A percentile compares a stretch with the other conserved stretches of the same genome.
Conservation (phyloP, 805 yeast species). For the Nakazawaea ernobii region DNA sequence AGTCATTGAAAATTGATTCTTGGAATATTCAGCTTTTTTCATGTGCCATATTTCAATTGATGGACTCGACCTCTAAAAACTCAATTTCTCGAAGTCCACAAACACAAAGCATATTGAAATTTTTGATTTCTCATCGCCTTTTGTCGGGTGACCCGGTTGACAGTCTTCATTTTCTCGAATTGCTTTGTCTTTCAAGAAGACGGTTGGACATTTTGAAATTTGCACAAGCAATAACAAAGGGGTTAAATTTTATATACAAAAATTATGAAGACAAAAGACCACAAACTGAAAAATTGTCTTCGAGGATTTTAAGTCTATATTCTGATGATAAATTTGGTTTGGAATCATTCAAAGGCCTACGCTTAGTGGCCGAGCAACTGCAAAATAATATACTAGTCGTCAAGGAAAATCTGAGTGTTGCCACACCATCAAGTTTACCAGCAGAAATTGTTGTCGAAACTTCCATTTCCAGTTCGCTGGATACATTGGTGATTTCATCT, state of each 20-base stretch:
- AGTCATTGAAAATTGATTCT: conserved; percentile 1
- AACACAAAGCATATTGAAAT: not conserved
- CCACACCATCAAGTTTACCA: no score
- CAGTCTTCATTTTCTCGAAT: not conserved
- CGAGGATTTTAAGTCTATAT: not conserved
- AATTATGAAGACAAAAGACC: not conserved
- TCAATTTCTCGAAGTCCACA: not conserved
- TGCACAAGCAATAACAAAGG: not conserved
- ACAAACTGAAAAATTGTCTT: not conserved
- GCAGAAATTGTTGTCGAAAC: no score
- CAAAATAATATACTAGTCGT: not conserved
- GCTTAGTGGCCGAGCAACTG: not conserved
- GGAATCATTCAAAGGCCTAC: not conserved
- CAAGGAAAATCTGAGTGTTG: no score
- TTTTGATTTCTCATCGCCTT: not conserved
- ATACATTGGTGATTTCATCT: not conserved
- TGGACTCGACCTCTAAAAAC: conserved; percentile 1
- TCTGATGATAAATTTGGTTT: not conserved
- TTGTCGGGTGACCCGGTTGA: not conserved
- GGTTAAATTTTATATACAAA: not conserved
- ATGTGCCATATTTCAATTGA: not conserved
- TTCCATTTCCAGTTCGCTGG: not conserved
- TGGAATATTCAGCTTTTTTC: conserved; percentile 3
- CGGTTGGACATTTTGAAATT: not conserved
- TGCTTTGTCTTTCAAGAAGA: not conserved